Evolutionary conservation across 2,329 filamentous ascomycete species (phyloP).

Genomic region (Cercospora citrullina): DNA sequence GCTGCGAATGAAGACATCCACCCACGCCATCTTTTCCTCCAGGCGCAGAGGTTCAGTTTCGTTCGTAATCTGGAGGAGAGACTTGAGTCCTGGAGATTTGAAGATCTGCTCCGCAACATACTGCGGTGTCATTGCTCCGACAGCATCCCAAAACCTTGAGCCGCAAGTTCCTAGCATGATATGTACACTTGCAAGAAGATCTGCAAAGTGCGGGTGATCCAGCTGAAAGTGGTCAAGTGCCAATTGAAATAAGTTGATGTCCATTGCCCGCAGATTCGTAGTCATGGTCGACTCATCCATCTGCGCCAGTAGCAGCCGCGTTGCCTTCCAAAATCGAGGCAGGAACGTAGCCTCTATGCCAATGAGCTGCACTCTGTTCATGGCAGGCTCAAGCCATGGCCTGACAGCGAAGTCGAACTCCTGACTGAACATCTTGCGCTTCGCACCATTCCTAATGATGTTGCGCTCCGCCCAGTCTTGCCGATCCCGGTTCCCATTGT

Average conservation of each 20-base stretch:
- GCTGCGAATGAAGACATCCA: constrained; percentile 73
- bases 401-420: constrained; percentile 89
- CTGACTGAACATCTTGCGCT: constrained; percentile 62
- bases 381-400: constrained; percentile 67
- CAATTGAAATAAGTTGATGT: constrained; percentile 65
- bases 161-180: constrained; percentile 73
- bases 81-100: constrained; percentile 65
- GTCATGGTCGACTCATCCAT: constrained; percentile 74
- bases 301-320: constrained; percentile 70
- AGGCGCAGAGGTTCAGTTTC: constrained; percentile 54
- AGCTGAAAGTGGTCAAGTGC: constrained; percentile 64
- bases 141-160: constrained; percentile 82
- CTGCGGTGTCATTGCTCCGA: constrained; percentile 76
- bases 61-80: constrained; percentile 58
- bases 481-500: constrained; percentile 66
- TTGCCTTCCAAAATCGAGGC: constrained; percentile 75
- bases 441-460: constrained; percentile 61
- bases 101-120: constrained; percentile 84
- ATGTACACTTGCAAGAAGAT: constrained; percentile 69
- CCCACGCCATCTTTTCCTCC: constrained; percentile 70
- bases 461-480: constrained; percentile 67
- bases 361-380: constrained; percentile 61
- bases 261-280: constrained; percentile 75
- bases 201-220: constrained; percentile 57
- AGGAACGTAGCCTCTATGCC: constrained; percentile 57